These are phyloP conservation scores for Phaeosphaeria sp. DNA, from an alignment of 2,329 filamentous ascomycete species.

Conservation along the genomic window DNA sequence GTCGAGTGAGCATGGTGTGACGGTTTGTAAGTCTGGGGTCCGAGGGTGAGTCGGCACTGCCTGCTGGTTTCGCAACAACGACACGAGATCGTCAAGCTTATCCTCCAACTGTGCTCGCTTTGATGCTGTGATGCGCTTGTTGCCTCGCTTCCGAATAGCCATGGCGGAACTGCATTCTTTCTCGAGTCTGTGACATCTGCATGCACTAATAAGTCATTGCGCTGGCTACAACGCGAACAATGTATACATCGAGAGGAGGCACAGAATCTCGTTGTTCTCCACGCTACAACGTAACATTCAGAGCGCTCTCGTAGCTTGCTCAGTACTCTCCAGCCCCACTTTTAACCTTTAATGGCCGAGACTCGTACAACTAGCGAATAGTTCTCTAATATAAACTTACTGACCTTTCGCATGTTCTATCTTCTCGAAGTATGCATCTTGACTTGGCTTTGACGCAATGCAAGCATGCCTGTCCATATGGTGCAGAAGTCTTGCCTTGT, in stretches of 20 bases:
- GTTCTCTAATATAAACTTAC: neutral
- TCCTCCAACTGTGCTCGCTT: slow-evolving; percentile 35
- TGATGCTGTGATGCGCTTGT: slow-evolving; percentile 3
- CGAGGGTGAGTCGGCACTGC: slow-evolving; percentile 1
- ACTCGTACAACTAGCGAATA: neutral
- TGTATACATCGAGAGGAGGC: neutral
- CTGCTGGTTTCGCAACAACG: slow-evolving; percentile 31
- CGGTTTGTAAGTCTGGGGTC: slow-evolving; percentile 1
- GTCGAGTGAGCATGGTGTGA: slow-evolving; percentile 14
- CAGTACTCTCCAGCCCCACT: neutral
- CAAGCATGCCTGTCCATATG: slow-evolving; percentile 35
- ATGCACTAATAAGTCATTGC: neutral
- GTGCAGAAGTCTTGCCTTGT: slow-evolving; percentile 15
- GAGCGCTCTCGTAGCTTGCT: neutral
- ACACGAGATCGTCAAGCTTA: slow-evolving; percentile 39
- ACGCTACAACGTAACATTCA: neutral
- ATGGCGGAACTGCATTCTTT: slow-evolving; percentile 21
- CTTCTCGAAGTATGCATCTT: slow-evolving; percentile 26
- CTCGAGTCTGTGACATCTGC: slow-evolving; percentile 21
- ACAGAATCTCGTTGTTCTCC: neutral
- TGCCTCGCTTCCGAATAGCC: slow-evolving; percentile 10
- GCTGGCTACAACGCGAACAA: neutral
- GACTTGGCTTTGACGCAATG: slow-evolving; percentile 35
- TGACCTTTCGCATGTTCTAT: slow-evolving; percentile 30
- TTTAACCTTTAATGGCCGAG: neutral